phyloP scores from a whole-genome alignment of 2,329 filamentous ascomycete species.

The Ophiocordyceps robertsii region DNA sequence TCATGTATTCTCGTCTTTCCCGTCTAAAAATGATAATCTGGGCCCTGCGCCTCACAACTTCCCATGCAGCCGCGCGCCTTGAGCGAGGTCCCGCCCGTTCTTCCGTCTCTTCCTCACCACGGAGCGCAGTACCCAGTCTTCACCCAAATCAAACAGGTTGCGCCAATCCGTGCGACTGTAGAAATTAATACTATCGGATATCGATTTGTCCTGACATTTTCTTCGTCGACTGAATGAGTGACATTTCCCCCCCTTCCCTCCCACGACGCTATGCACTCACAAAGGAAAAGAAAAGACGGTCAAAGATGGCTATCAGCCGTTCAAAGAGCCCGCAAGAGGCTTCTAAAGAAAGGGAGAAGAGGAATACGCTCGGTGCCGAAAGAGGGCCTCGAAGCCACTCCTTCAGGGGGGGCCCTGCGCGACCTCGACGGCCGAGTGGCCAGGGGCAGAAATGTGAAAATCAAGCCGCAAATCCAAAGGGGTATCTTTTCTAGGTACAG shows the following conservation, averaged over 20 bases:
- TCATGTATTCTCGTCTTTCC: not conserved
- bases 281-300: constrained; percentile 2
- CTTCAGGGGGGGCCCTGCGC: not conserved
- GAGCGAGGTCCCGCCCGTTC: not conserved
- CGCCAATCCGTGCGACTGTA: not conserved
- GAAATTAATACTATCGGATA: constrained; percentile 9
- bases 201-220: not conserved
- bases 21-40: constrained; percentile 13
- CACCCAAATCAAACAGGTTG: not conserved
- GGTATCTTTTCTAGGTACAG: constrained; percentile 24
- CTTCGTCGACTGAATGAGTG: constrained; percentile 1
- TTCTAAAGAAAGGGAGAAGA: too few relatives aligned
- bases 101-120: too few relatives aligned
- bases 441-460: constrained; percentile 4
- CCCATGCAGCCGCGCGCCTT: constrained; percentile 1
- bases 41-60: too few relatives aligned
- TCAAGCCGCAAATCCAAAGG: constrained; percentile 16
- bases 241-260: not conserved
- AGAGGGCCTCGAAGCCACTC: too few relatives aligned
- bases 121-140: not conserved
- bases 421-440: not conserved
- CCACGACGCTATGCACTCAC: constrained; percentile 8
- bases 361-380: not conserved
- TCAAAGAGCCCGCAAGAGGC: too few relatives aligned
- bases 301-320: not conserved